A percentile compares a stretch with the other conserved stretches of the same genome.
Evolutionary conservation across 2,329 filamentous ascomycete genomes (phyloP).

Genomic region (Neodidymelliopsis sp.): DNA sequence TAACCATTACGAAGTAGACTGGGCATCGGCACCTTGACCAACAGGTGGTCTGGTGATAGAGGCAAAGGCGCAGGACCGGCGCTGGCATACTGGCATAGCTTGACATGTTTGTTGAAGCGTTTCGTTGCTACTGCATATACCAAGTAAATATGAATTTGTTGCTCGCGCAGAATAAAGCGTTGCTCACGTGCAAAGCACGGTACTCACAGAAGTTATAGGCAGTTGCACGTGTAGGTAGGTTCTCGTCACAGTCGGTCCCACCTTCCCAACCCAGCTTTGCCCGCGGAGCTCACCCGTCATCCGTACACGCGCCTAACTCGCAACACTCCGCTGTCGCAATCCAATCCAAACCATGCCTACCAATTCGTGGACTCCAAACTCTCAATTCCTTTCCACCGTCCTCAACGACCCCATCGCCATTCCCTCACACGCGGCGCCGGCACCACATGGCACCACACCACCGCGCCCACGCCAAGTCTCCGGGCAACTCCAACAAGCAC

Average conservation of each 20-base stretch:
- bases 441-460: slow-evolving; percentile 2
- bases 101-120: slow-evolving; percentile 13
- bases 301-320: slow-evolving; percentile 1
- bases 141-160: slow-evolving; percentile 4
- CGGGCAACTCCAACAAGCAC: neutral
- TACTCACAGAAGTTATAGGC: neutral
- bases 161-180: neutral
- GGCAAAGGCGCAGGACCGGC: slow-evolving; percentile 7
- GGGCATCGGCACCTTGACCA: slow-evolving; percentile 4
- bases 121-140: slow-evolving; percentile 12
- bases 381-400: slow-evolving; percentile 18
- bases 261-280: slow-evolving; percentile 30
- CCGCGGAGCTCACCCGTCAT: slow-evolving; percentile 25
- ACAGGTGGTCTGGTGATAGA: neutral
- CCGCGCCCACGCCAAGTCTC: neutral
- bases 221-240: neutral
- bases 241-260: slow-evolving; percentile 13
- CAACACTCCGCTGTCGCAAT: slow-evolving; percentile 7
- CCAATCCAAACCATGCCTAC: slow-evolving; percentile 3
- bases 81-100: slow-evolving; percentile 10
- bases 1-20: slow-evolving; percentile 2
- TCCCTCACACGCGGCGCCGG: neutral
- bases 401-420: slow-evolving; percentile 13
- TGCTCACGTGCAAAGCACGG: no score
- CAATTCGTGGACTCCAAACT: neutral